Base-by-base conservation (phyloP, 73 alveolate species). In the Strombidium stylifer region DNA sequence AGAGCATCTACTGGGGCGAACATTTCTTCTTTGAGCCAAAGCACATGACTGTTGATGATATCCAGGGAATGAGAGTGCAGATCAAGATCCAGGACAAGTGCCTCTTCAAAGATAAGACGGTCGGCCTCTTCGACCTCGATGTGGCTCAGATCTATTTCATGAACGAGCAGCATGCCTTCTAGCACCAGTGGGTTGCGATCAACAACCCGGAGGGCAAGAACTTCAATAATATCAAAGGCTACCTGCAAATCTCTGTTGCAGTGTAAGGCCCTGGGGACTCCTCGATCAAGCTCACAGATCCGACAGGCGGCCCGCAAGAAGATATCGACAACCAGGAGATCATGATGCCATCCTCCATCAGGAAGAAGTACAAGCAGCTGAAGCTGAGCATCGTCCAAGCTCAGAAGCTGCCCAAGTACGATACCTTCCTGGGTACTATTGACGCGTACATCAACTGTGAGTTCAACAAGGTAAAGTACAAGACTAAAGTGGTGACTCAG, bases 161-260 rank as follows among this genome's bases (percentile, higher is more conserved):
- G 10, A 65, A 68, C 61, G 84, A 81, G 8, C 58, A 94, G 73
- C 99, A 94, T 71, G 86, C 96, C n/a, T 21, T 94, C 23, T 71
- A 70, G 44, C 93, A 92, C 73, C 65, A 82, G 40, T 94, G 99
- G 98, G 55, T 94, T 16, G 99, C 97, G 14, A 61, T 94, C 3
- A 75, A 96, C 2, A 92, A 94, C 65, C 97, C 99, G 3, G 92
- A 82, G 27, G 64, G 86, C 30, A 77, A 81, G 42, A 95, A 94
- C 45, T 92, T 87, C 78, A 88, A 82, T 39, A 82, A 87, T 50
- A 77, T 94, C 45, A 84, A 93, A 45, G 97, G 98, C 49, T 93
- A 89, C 67, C 44, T 94, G 35, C 92, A 89, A 61, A 25, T 94
- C n/a, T 73, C 94, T 15, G 78, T 91, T 21, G 69, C 91, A 27